A percentile compares a stretch with the other conserved stretches of the same genome.
phyloP scores from a whole-genome alignment of 345 rosid genomes.

The Citrus mangshanensis region DNA sequence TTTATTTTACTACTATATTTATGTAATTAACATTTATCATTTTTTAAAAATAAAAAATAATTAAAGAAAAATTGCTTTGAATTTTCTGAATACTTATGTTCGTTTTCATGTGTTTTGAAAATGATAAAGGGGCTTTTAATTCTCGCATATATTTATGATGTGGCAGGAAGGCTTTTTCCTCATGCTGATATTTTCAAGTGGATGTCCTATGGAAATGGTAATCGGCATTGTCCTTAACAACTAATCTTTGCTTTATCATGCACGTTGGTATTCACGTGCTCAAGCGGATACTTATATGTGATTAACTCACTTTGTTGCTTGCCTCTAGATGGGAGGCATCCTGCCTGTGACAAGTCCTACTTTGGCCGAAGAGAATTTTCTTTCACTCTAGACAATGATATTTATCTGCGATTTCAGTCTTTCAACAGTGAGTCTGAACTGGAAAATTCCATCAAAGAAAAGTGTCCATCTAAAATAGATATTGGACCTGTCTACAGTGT shows the following conservation, averaged over 20 bases:
- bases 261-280: background rate
- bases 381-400: conserved; percentile 74
- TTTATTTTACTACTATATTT: background rate
- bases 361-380: conserved; percentile 82
- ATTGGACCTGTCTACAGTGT: conserved; percentile 85
- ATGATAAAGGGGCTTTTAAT: background rate
- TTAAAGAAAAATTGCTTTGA: background rate
- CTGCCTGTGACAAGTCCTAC: conserved; percentile 75
- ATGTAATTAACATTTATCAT: background rate
- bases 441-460: conserved; percentile 58
- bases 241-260: background rate
- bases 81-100: background rate
- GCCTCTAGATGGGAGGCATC: conserved; percentile 85
- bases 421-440: conserved; percentile 55
- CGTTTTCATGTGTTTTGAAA: background rate
- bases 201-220: conserved; percentile 93
- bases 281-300: background rate
- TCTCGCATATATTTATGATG: background rate
- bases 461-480: conserved; percentile 81
- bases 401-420: conserved; percentile 70
- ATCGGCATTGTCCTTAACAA: background rate
- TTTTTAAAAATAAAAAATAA: too few species aligned
- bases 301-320: background rate
- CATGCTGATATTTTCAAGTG: conserved; percentile 73
- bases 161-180: conserved; percentile 85